phyloP scores from a whole-genome alignment of 2,329 filamentous ascomycete genomes.

The Colletotrichum godetiae region DNA sequence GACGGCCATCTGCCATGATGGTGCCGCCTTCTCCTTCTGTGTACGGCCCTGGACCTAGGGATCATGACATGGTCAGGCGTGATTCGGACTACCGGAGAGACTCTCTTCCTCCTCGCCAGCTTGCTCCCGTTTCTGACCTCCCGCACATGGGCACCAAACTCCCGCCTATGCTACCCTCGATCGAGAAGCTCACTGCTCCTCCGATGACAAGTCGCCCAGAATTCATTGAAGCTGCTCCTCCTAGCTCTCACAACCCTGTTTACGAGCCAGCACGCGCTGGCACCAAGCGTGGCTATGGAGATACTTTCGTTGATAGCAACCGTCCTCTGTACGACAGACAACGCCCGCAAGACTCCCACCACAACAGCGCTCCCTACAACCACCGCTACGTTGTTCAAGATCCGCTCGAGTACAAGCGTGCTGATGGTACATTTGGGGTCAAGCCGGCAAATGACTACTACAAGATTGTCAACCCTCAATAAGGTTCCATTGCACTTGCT shows the following conservation, averaged over 20 bases:
- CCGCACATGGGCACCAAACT: slow-evolving; percentile 37
- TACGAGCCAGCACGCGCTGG: slow-evolving; percentile 25
- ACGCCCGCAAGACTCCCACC: slow-evolving; percentile 49
- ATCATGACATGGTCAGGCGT: slow-evolving; percentile 2
- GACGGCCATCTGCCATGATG: slow-evolving; percentile 50
- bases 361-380: not conserved
- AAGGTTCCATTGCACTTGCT: not conserved
- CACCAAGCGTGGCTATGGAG: slow-evolving; percentile 33
- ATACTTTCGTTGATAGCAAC: slow-evolving; percentile 35
- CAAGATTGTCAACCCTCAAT: not conserved
- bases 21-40: slow-evolving; percentile 52
- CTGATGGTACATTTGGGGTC: slow-evolving; percentile 44
- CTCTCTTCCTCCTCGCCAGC: slow-evolving; percentile 42
- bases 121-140: slow-evolving; percentile 47
- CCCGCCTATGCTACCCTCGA: slow-evolving; percentile 10
- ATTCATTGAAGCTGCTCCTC: slow-evolving; percentile 30
- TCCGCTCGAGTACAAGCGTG: slow-evolving; percentile 45
- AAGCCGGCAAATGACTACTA: slow-evolving; percentile 11
- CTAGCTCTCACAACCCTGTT: not conserved
- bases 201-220: not conserved
- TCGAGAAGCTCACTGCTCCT: not conserved
- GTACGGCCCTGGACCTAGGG: slow-evolving; percentile 34
- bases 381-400: not conserved
- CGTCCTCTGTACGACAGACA: slow-evolving; percentile 50
- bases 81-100: slow-evolving; percentile 36